Evolutionary conservation across 2,329 filamentous ascomycete species (phyloP), one percentile per base, ranked within the genome.

Genomic region (Ophiostoma pallidulum): DNA sequence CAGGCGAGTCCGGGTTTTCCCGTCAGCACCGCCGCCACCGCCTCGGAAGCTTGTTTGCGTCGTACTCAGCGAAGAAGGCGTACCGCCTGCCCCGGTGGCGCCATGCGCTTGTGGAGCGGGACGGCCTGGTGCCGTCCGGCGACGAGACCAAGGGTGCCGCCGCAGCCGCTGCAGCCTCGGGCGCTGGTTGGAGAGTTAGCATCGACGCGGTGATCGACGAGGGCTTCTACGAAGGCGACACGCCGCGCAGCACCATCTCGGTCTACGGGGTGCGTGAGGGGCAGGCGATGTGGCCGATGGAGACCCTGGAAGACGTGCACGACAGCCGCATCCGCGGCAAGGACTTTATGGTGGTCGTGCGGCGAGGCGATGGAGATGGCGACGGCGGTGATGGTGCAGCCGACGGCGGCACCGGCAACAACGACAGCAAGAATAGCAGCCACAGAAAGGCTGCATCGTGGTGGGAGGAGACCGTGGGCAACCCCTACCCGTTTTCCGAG

Each of bases 251-350:
- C 8, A 69, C 68, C 2, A 70, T 73, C 4, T 64, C 66, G 18
- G 66, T 77, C 52, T 77, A 70, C 65, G 67, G 67, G 7, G 78
- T 86, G 2, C 82, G 86, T 60, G 86, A 86, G 62, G 51, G 53
- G 32, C 35, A 24, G 22, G 44, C 51, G 18, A 39, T 39, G 9
- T 44, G 47, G 24, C 78, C 73, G 5, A 31, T 54, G 36, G 41
- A 49, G 33, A 41, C 46, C 16, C 53, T 56, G 14, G 51, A 45
- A 20, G 54, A 56, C 18, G 54, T 56, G 31, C 51, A 54, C 45
- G 20, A 29, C 28, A 40, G 38, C 18, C 51, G 51, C 3, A 32
- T 54, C 32, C 45, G 48, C 16, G 44, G 45, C 31, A 50, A 53
- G 8, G 53, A 54, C 29, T 52, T 56, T 26, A 52, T 56, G 49